Base-by-base conservation (phyloP, 2,329 filamentous ascomycete species). In the Fusarium nematophilum region DNA sequence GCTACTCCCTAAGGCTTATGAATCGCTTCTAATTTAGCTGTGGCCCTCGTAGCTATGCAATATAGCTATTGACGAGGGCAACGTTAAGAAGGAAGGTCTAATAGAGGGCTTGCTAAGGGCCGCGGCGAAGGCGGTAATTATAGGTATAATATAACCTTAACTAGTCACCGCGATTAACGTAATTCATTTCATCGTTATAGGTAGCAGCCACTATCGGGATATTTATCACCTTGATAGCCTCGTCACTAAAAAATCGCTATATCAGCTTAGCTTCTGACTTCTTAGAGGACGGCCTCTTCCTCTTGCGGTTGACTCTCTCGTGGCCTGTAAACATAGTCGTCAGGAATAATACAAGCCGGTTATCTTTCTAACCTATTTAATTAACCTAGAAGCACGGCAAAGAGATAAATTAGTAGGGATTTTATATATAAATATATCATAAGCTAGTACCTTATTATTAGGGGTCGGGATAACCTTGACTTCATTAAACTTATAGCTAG, bases 321-420 rank as follows among this genome's bases (percentile, higher is more conserved):
- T n/a, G n/a, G n/a, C n/a, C n/a, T n/a, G n/a, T n/a, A n/a, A n/a
- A n/a, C n/a, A n/a, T n/a, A n/a, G n/a, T n/a, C n/a, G n/a, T n/a
- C n/a, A n/a, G n/a, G n/a, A n/a, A n/a, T n/a, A n/a, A n/a, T n/a
- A n/a, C n/a, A n/a, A n/a, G n/a, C n/a, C n/a, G n/a, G n/a, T 56
- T 60, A 56, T 60, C 57, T 29, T 60, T 60, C 51, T 43, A 60
- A 9, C 42, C 47, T 18, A 60, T 53, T 49, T 59, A 29, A 29
- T 57, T 53, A 9, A 49, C 46, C 46, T 40, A 33, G 21, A n/a
- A n/a, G n/a, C n/a, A n/a, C 14, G 15, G 30, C 33, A 29, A 23
- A 31, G 45, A 46, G 34, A 49, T 26, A 45, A 21, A 38, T 52
- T 53, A 52, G 30, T 46, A 48, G 31, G 43, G 23, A 33, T 25